Base-by-base conservation (phyloP, 805 yeast species). In the Sugiyamaella smithiae region DNA sequence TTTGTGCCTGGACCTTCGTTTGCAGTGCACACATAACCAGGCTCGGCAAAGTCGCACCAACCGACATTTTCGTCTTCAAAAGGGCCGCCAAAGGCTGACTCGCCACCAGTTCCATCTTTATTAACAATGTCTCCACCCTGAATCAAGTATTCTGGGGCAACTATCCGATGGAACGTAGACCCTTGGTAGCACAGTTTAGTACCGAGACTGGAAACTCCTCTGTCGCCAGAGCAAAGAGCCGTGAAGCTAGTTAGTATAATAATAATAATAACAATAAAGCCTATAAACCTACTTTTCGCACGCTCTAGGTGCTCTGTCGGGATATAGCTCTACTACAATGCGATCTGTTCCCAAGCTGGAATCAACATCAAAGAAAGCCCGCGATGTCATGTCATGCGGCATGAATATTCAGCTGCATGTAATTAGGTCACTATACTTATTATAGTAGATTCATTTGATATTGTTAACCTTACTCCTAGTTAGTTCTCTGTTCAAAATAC, bases 61-160 rank as follows among this genome's bases (percentile, higher is more conserved):
- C 58, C 57, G 12, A 54, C 31, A 33, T 28, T 45, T 36, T 57
- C 60, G 31, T 57, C 57, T 20, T 55, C 60, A 31, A 57, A 55
- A 6, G 46, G 52, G 3, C 25, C 43, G 11, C 51, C 56, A 36
- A 40, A 55, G 4, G 51, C 47, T 9, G 56, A 52, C 17, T 36
- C 46, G 19, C 58, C 58, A 19, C 55, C 50, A 38, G 24, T 82
- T 80, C 59, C 97, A 96, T 68, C 85, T 80, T 68, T 83, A 70
- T 74, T 71, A 63, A 85, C 82, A 69, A 85, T 81, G 71, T 85
- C 91, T 74, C 90, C 90, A 67, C 88, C 97, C 77, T 90, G 97
- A 67, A 90, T 76, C 96, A 90, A 87, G 76, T 89, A 90, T 71
- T 85, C 83, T 55, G 96, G 96, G 62, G 89, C 88, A 55, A 89